Base-by-base conservation (phyloP, 306 rosid genomes). In the Prosopis cineraria region DNA sequence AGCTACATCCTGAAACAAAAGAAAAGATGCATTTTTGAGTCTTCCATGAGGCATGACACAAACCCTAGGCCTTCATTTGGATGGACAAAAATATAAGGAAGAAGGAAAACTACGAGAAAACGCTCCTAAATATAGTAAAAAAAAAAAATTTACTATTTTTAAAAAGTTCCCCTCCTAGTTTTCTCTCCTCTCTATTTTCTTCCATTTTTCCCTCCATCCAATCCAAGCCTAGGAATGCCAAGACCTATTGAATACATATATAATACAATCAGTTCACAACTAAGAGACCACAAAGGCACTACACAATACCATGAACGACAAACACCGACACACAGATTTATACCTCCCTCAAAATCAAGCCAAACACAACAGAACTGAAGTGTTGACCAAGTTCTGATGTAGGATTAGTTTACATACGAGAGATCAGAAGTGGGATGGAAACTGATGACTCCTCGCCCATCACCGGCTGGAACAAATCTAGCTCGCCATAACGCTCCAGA, bases 401-500 rank as follows among this genome's bases (percentile, higher is more conserved):
- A 37, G 25, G 17, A 20, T 20, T 36, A 43, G 71, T 70, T 92
- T 89, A 94, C 88, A 92, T 20, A 36, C 98, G 98, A 59, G 99
- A 96, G 78, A 96, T 96, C 85, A 84, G 73, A 29, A 96, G 96
- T 1, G 99, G 99, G 37, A 93, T 79, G 3, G 93, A 85, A 24
- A 89, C 85, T 0, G 80, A 73, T 25, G 79, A 84, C 74, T 88
- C 97, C 82, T 93, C 99, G 16, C 89, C 99, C 93, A 95, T 77
- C 74, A 76, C 97, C 0, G 95, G 88, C 81, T 82, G 96, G 77
- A 89, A 90, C 79, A 96, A 82, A 83, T 96, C 92, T 75, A 93
- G 55, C 85, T 93, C 95, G 33, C 99, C 99, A 2, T 96, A 93
- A 9, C 97, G 93, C 87, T 96, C 99, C 39, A 96, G 86, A 36